Base-by-base conservation (phyloP, 768 basidiomycete genomes). In the Phlegmacium glaucopus region DNA sequence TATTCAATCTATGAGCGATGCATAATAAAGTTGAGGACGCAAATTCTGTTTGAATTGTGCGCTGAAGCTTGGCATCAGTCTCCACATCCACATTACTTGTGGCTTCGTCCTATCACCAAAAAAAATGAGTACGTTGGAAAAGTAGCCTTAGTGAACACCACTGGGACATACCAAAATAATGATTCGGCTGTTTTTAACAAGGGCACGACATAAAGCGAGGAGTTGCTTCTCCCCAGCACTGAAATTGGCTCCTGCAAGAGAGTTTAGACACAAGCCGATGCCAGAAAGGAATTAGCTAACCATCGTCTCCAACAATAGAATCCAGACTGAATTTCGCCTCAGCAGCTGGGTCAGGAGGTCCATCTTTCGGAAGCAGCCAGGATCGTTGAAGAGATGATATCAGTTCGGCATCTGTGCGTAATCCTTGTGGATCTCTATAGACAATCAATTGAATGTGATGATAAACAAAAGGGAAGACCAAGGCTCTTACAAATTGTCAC, bases 301-400 rank as follows among this genome's bases (percentile, higher is more conserved):
- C 85, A 63, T 87, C 85, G 53, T 83, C 79, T 13, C 78, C 76
- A 10, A 88, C 82, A 1, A 65, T 62, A 0, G 80, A 72, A 58
- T 83, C 77, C 26, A 88, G 64, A 51, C 78, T 79, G 63, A 87
- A 87, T 60, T 90, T 90, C 10, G 77, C 71, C 55, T 83, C 77
- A 12, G 74, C 69, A 34, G 59, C 57, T 10, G 78, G 62, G 53
- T 80, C 72, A 22, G 64, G 46, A 15, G 65, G 49, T 9, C 79
- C 80, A 27, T 73, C 68, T 22, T 67, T 64, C 1, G 80, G 81
- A 5, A 87, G 72, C 6, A 88, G 69, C 67, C 79, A 81, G 12
- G 82, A 77, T 37, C 82, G 67, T 48, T 78, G 78, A 4, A 88
- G 72, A 11, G 77, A 73, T 2, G 78, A 78, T 34, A 88, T 79